Base-by-base conservation (phyloP, 2,329 filamentous ascomycete genomes). In the Sporothrix humicola region DNA sequence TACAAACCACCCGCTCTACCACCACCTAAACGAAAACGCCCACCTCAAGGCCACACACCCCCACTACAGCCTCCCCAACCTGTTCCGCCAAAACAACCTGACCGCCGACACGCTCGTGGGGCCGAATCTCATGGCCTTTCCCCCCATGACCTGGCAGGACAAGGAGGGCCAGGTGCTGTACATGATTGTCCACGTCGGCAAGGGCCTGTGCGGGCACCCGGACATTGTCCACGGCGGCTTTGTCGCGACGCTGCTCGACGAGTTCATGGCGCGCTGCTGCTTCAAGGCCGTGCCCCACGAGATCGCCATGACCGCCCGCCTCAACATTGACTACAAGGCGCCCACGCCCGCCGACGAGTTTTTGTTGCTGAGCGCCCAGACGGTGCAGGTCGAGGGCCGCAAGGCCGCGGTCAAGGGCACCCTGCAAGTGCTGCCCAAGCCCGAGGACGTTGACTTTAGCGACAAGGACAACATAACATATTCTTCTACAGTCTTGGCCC, bases 321-420 rank as follows among this genome's bases (percentile, higher is more conserved):
- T 99, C 78, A 94, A 88, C 77, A 85, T 92, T 77, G 91, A 97
- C 82, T 99, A 98, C 83, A 90, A 92, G 78, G 90, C 89, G 75
- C 96, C 96, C 4, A 91, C 92, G 61, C 89, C 88, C 78, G 94
- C 94, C 6, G 88, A 89, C 26, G 88, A 88, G 75, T 96, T 92
- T 79, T 85, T 97, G 44, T 93, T 97, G 59, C 83, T 99, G 74
- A 87, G 88, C 75, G 95, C 93, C 3, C 88, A 90, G 80, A 97
- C 95, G 23, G 91, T 89, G 10, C 95, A 92, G 84, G 92, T 95
- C 1, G 94, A 98, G 80, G 95, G 96, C 0, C 87, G 96, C 75
- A 98, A 98, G 85, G 95, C 94, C 13, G 98, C 94, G 94, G 94
- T 98, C 0, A 91, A 93, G 83, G 96, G 94, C 1, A 88, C 89